These are phyloP conservation scores for Solanum dulcamara DNA, from an alignment of 257 asterid genomes.

Conservation along the genomic window DNA sequence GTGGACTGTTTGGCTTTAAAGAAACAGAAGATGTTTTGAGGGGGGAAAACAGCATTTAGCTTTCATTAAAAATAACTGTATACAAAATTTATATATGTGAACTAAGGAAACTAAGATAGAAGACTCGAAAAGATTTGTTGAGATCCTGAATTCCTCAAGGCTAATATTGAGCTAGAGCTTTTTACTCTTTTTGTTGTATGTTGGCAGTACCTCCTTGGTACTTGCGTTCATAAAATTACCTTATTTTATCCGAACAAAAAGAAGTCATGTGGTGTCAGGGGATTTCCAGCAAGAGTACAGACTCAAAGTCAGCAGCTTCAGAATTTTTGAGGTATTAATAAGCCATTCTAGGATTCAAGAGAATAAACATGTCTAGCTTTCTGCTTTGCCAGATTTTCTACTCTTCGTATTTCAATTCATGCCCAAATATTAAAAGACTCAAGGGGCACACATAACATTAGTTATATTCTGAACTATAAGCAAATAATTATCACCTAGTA, in stretches of 20 bases:
- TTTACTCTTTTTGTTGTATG: not conserved
- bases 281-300: not conserved
- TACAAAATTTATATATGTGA: not conserved
- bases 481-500: not conserved
- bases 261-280: not conserved
- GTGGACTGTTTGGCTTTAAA: not conserved
- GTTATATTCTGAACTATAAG: not conserved
- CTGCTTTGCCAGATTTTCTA: not conserved
- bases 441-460: not conserved
- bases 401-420: not conserved
- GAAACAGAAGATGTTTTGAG: not conserved
- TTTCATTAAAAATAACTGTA: not conserved
- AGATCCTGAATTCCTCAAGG: not conserved
- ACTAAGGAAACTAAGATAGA: not conserved
- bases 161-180: not conserved
- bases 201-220: not conserved
- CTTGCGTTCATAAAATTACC: not conserved
- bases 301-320: not conserved
- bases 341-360: not conserved
- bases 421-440: not conserved
- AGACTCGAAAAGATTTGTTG: not conserved
- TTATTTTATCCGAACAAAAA: not conserved
- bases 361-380: not conserved
- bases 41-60: not conserved
- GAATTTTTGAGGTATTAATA: not conserved